These are phyloP conservation scores for Magnolia officinalis DNA, from an alignment of 164 flowering plant species.

Conservation along the genomic window DNA sequence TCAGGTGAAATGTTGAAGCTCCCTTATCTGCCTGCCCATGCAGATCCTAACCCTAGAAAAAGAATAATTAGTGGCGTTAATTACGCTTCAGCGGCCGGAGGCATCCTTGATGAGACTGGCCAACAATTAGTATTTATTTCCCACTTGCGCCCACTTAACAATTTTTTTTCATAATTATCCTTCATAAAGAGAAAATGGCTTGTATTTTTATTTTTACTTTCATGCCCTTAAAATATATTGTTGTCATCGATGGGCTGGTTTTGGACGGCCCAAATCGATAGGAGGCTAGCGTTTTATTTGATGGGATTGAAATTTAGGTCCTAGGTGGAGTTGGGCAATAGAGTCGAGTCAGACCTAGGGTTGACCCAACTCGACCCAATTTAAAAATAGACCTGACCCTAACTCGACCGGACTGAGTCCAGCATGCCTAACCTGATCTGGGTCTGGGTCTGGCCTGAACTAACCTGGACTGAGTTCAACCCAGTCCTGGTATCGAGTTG, in stretches of 20 bases:
- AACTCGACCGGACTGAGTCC: too few relatives aligned
- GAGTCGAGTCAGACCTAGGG: too few relatives aligned
- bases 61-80: slow-evolving; percentile 49
- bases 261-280: neutral
- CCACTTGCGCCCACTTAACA: neutral
- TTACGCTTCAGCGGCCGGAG: slow-evolving; percentile 76
- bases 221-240: neutral
- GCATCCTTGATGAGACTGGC: slow-evolving; percentile 72
- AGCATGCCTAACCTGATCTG: too few relatives aligned
- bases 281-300: too few relatives aligned
- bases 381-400: too few relatives aligned
- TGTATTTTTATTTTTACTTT: neutral
- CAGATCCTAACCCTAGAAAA: slow-evolving; percentile 50
- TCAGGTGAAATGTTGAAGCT: slow-evolving; percentile 48
- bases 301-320: too few relatives aligned
- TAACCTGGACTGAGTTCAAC: too few relatives aligned
- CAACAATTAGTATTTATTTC: slow-evolving; percentile 40
- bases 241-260: neutral
- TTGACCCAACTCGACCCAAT: too few relatives aligned
- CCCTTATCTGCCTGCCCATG: slow-evolving; percentile 42
- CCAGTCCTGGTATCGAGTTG: too few relatives aligned
- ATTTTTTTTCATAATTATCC: too few relatives aligned
- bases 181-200: neutral
- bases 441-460: too few relatives aligned
- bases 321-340: too few relatives aligned